Base-by-base conservation (phyloP, 495 filamentous ascomycete genomes). In the Gamarada debralockiae region DNA sequence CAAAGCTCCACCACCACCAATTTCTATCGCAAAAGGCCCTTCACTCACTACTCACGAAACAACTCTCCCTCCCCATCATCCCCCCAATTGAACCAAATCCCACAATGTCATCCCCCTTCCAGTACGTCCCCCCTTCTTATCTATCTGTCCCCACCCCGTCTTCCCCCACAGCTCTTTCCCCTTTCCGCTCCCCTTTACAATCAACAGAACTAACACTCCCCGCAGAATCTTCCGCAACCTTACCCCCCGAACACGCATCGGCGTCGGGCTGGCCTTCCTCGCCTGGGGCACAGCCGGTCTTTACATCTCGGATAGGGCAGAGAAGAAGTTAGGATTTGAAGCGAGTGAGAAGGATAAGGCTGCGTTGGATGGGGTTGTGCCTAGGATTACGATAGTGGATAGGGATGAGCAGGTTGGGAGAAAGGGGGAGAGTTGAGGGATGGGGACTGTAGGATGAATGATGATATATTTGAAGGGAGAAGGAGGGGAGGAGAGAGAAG, bases 251-350 rank as follows among this genome's bases (percentile, higher is more conserved):
- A 83, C 84, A 5, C 79, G 84, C 40, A 68, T 84, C 46, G 60
- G 83, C 23, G 71, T 89, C 64, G 85, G 87, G 46, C 51, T 80
- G 48, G 83, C 82, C 56, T 65, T 86, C 33, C 82, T 89, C 1
- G 78, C 74, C 24, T 89, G 83, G 71, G 82, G 82, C 0, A 66
- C 65, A n/a, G 64, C 82, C 29, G 84, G 81, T 12, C 69, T 88
- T 14, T 73, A 73, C 56, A 61, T 78, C 3, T 73, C 77, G n/a
- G 75, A 85, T 33, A 71, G 73, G 45, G 79, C 81, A 2, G 86
- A 89, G 65, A 69, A 74, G 54, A 76, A 73, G 12, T 69, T 88
- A 50, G 82, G 82, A 2, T 72, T 87, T 60, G 73, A 75, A 38
- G 70, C 86, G n/a, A 79, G 72, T 13, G 73, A 82, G 61, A 65